Conservation (phyloP, 2,329 filamentous ascomycete genomes). For the Sarocladium kiliense region DNA sequence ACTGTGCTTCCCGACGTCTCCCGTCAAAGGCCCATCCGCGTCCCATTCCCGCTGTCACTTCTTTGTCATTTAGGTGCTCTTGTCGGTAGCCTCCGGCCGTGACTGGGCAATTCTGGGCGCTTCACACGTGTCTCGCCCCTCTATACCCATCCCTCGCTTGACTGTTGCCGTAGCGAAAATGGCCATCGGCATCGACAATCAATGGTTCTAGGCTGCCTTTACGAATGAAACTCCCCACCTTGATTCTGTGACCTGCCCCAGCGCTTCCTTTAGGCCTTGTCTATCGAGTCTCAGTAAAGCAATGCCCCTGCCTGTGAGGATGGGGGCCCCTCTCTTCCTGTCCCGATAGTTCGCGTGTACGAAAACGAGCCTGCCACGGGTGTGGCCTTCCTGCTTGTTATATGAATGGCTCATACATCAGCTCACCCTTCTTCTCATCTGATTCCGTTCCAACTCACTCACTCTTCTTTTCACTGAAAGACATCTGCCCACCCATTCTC, state of each 20-base stretch:
- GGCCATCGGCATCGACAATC: not conserved
- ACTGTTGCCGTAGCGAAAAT: not conserved
- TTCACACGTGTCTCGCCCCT: not conserved
- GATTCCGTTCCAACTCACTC: not conserved
- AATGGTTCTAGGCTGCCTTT: not conserved
- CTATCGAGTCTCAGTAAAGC: not conserved
- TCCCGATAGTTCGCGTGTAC: conserved; percentile 1
- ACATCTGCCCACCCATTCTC: conserved; percentile 1
- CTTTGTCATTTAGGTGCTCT: not conserved
- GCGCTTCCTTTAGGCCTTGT: not conserved
- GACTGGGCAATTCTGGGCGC: not conserved
- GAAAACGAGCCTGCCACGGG: not conserved
- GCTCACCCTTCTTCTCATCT: conserved; percentile 1
- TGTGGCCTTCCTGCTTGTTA: conserved; percentile 1
- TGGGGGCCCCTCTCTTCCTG: not conserved
- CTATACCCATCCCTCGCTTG: not conserved
- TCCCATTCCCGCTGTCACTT: not conserved
- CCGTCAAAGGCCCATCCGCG: not conserved
- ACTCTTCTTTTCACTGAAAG: conserved; percentile 2
- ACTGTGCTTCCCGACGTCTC: not conserved
- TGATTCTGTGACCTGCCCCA: not conserved
- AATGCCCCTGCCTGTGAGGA: not conserved
- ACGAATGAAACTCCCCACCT: not conserved
- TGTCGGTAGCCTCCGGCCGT: conserved; percentile 9
- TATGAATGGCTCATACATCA: conserved; percentile 5